Evolutionary conservation across 192 early-diverging fungal genomes (phyloP).

Genomic region (Umbelopsis isabellina): DNA sequence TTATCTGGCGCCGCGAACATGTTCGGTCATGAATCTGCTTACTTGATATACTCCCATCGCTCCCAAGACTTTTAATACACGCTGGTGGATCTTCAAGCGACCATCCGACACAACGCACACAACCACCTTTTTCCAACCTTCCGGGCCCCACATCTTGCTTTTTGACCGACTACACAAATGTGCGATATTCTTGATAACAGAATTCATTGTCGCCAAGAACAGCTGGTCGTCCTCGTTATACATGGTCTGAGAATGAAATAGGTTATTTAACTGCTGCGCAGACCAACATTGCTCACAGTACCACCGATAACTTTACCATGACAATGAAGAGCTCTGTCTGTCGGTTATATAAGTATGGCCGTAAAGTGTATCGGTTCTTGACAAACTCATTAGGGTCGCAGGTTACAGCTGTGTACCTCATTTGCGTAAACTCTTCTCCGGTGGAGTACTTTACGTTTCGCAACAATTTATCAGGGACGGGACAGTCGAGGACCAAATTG

Average conservation of each 20-base stretch:
- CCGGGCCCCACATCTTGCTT: slow-evolving; percentile 78
- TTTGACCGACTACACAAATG: slow-evolving; percentile 78
- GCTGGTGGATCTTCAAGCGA: slow-evolving; percentile 76
- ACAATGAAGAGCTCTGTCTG: slow-evolving; percentile 91
- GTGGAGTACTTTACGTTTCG: slow-evolving; percentile 48
- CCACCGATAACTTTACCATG: slow-evolving; percentile 52
- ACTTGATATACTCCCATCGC: slow-evolving; percentile 80
- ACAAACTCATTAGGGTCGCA: slow-evolving; percentile 68
- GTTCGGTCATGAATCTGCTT: slow-evolving; percentile 21
- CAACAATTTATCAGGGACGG: slow-evolving; percentile 59
- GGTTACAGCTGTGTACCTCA: slow-evolving; percentile 73
- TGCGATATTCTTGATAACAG: slow-evolving; percentile 84
- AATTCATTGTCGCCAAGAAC: slow-evolving; percentile 83
- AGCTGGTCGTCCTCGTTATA: slow-evolving; percentile 77
- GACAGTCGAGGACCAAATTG: slow-evolving; percentile 68
- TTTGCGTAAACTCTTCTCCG: slow-evolving; percentile 66
- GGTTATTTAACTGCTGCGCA: no score
- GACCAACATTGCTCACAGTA: not conserved
- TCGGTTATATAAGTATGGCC: slow-evolving; percentile 71
- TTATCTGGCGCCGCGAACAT: not conserved
- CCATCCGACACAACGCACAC: slow-evolving; percentile 94
- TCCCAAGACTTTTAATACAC: slow-evolving; percentile 77
- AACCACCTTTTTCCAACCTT: slow-evolving; percentile 93
- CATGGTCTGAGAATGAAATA: slow-evolving; percentile 2
- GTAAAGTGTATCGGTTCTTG: slow-evolving; percentile 62